Base-by-base conservation (phyloP, 2,329 filamentous ascomycete species). In the Beauveria sp. region DNA sequence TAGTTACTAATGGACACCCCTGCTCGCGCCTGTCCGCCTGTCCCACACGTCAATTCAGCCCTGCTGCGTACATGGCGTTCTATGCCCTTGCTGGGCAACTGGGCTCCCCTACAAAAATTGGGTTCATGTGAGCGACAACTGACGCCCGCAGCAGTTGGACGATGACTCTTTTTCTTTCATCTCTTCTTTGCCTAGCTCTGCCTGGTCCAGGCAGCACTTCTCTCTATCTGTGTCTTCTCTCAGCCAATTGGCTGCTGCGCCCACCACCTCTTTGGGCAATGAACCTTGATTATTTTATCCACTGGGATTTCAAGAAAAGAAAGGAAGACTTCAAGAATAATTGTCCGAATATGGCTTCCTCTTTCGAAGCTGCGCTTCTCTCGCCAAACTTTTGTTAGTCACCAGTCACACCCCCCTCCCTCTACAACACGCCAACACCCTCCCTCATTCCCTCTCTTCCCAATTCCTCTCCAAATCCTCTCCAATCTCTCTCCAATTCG, bases 1-100 rank as follows among this genome's bases (percentile, higher is more conserved):
- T 38, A 38, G 34, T 16, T 16, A 3, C 12, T 38, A 3, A 16
- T 16, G 5, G 12, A 38, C 8, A 8, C 28, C 20, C 52, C 54
- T 34, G 20, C 16, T 24, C 43, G 55, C 55, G 43, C 55, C 55
- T 48, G 55, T 58, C 45, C 55, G 45, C 58, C 49, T 48, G 58
- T 60, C 58, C 49, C 49, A 53, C 55, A 10, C 40, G 6, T 42
- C 24, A 53, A 60, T 60, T 60, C 58, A 60, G 58, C 58, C 58
- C 58, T 60, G 58, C 58, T 31, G 31, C 34, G 42, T 43, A 43
- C 18, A n/a, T 43, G 42, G 42, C 42, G 14, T 38, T 16, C 12
- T 38, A 38, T 38, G 14, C 34, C 34, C 34, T 38, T 6, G 34
- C 34, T 16, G 34, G 34, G 34, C 34, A 38, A 12, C 34, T 16